Evolutionary conservation across 2,329 filamentous ascomycete genomes (phyloP), one percentile per base, ranked within the genome.

Genomic region (Endocalyx cinctus): DNA sequence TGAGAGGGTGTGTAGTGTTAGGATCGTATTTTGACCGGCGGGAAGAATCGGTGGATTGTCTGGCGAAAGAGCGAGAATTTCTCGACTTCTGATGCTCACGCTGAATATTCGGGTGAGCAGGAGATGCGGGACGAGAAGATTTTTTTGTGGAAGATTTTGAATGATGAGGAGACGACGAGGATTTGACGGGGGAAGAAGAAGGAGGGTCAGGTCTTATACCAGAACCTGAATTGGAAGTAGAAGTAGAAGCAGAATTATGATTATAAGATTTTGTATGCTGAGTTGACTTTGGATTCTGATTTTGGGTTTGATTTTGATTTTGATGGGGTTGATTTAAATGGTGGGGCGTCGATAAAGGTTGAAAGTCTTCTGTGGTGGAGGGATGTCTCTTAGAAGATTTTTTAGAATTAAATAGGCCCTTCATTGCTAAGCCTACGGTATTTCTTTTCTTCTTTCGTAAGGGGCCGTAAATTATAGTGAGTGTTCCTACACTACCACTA

Each of bases 1-100:
- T 96, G 33, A 96, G 74, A 25, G 90, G 90, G 60, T 96, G 89
- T n/a, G n/a, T n/a, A 3, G 79, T 83, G 57, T 90, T 77, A 44
- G 71, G 70, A 56, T 86, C 80, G 54, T 69, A 62, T 57, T 77
- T 77, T 49, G 63, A 64, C 43, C 72, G 67, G 35, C 72, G 67
- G 20, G 63, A 66, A 14, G 58, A 60, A 38, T 74, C 70, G 38
- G 67, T 69, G 23, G 70, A 60, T 41, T 72, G 64, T 40, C 70
- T 66, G 35, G 55, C 56, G 42, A 64, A 74, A 33, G 68, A 55
- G 38, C 69, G 62, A 37, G 66, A 66, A 31, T 55, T 59, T 42
- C 63, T 64, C 26, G 66, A 55, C 50, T 65, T 65, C 37, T 57
- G 36, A 32, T 44, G 48, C 31, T 55, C 48, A 27, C 50, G 47